phyloP scores from a whole-genome alignment of 192 early-diverging fungal species.

The Backusella parvicylindrica region DNA sequence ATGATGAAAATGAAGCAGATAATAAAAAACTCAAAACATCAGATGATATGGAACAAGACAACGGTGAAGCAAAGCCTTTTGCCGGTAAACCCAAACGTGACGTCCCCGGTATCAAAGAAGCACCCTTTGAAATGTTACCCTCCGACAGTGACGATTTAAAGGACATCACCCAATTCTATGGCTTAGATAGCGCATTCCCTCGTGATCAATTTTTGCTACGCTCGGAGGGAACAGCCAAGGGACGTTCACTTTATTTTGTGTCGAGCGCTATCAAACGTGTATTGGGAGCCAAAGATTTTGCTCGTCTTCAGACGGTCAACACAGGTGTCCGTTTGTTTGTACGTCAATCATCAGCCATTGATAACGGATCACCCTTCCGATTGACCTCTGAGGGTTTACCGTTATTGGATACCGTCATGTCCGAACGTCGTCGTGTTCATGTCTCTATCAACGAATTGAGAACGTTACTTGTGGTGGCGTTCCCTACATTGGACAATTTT shows the following conservation, averaged over 20 bases:
- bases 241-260: constrained; percentile 82
- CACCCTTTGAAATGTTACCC: constrained; percentile 84
- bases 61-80: neutral
- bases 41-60: neutral
- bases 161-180: constrained; percentile 63
- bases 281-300: constrained; percentile 56
- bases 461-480: constrained; percentile 46
- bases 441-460: constrained; percentile 44
- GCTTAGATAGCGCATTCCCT: constrained; percentile 72
- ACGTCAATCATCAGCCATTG: constrained; percentile 60
- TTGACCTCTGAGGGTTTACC: constrained; percentile 65
- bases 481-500: constrained; percentile 40
- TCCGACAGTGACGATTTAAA: constrained; percentile 56
- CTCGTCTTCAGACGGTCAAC: constrained; percentile 80
- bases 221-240: constrained; percentile 62
- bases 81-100: constrained; percentile 41
- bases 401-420: constrained; percentile 52
- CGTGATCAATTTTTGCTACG: constrained; percentile 85
- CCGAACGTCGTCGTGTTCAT: constrained; percentile 43
- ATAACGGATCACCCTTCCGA: constrained; percentile 58
- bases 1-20: neutral
- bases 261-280: constrained; percentile 75
- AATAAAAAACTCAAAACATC: constrained; percentile 28
- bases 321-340: constrained; percentile 89
- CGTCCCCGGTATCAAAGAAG: constrained; percentile 60